Base-by-base conservation (phyloP, 2,329 filamentous ascomycete genomes). In the Laburnicola sp. region DNA sequence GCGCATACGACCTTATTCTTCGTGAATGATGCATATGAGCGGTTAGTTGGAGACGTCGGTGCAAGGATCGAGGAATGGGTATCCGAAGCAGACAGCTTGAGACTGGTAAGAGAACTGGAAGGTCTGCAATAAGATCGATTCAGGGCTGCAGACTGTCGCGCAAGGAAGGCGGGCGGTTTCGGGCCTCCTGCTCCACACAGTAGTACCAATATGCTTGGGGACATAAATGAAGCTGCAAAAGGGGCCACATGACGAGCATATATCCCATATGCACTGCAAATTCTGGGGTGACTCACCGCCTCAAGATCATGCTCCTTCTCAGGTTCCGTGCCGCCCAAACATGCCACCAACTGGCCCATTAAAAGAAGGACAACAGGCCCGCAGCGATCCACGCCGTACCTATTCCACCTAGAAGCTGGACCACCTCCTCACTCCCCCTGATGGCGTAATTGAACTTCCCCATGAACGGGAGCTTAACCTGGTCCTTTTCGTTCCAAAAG, bases 1-100 rank as follows among this genome's bases (percentile, higher is more conserved):
- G 92, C 91, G 7, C 91, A 96, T 69, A 93, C 89, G 55, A 86
- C 88, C 0, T 75, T 96, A 45, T 96, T 96, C 74, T 83, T 89
- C 9, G 74, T 84, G 0, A 86, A 87, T 5, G 80, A 85, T 53
- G 86, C 89, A 50, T 93, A 94, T 65, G 87, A 91, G 62, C 75
- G 74, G 56, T 75, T 93, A n/a, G 85, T 93, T n/a, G 86, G 86
- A 0, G 87, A 92, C 69, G 86, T 90, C 2, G 86, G 83, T 2
- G 79, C 79, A 27, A 76, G 84, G 51, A 82, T 94, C 50, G 79
- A 85, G 56, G 76, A 77, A 16, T 94, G 89, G 89, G 82, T 91
- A 3, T 75, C 82, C 26, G 86, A 87, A 41, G 84, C 86, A 60
- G 73, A 74, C 31, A 73, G 64, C 27, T 23, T 63, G 51, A 54